Base-by-base conservation (phyloP, 257 asterid genomes). In the Fraxinus quadrangulata region DNA sequence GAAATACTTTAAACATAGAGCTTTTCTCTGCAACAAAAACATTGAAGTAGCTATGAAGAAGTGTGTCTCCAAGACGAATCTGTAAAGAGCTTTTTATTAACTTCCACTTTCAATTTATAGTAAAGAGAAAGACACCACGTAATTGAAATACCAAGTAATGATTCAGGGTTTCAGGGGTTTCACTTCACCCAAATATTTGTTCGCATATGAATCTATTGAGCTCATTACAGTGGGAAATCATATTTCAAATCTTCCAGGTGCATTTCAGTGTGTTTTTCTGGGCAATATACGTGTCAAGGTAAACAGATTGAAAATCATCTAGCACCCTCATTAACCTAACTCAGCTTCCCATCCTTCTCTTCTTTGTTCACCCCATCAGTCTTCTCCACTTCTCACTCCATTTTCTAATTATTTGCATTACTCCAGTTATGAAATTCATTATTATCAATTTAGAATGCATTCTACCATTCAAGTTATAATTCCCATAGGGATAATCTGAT, bases 151-250 rank as follows among this genome's bases (percentile, higher is more conserved):
- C 21, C 59, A 16, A 47, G 59, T 47, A 4, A 47, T 16, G 59
- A 47, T 47, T 16, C 59, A 47, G 19, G 56, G 56, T 47, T 12
- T 47, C 56, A 14, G 59, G 59, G 59, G 21, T 37, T 74, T 67
- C 75, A 76, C 77, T 42, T 56, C 47, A 34, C 75, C 77, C 37
- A 74, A 59, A 45, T 51, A 76, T 66, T 47, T 56, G 72, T 47
- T 63, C 17, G 70, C 56, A 47, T 24, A 75, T 13, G 71, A 73
- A 77, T 9, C 6, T 17, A n/a, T 30, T 75, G 21, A 75, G 54
- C 13, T 1, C 16, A 65, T 74, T 45, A 30, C 19, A 45, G 78
- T 17, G 26, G 37, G 40, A 54, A 72, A 76, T 73, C 83, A 42
- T 19, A 72, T 23, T 71, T 61, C 63, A 67, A 19, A 75, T 56